These are phyloP conservation scores for Chlamydomonas sp. DNA, from an alignment of 139 green algal genomes.

Conservation along the genomic window DNA sequence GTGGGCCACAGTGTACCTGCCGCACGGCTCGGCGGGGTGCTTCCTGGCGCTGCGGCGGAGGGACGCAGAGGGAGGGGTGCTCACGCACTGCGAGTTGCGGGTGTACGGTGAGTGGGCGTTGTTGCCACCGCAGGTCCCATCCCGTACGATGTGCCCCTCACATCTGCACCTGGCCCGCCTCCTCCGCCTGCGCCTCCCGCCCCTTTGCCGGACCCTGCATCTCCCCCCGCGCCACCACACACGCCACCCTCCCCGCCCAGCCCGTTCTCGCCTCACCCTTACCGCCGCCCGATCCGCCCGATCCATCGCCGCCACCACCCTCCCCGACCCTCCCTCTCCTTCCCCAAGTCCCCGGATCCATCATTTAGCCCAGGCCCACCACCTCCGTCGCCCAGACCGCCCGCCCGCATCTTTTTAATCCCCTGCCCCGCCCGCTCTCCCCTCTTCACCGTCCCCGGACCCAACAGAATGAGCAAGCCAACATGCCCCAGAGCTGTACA, in stretches of 20 bases:
- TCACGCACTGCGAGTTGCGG: conserved; percentile 9
- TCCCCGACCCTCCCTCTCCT: too few relatives aligned
- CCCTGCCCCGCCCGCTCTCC: too few relatives aligned
- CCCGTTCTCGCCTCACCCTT: too few relatives aligned
- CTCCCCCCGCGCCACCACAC: neutral
- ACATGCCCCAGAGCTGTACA: too few relatives aligned
- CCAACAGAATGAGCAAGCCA: too few relatives aligned
- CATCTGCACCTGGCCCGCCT: neutral
- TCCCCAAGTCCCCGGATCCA: too few relatives aligned
- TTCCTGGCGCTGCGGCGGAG: conserved; percentile 12
- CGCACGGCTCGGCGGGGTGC: neutral
- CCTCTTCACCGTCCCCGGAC: too few relatives aligned
- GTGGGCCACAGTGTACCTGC: conserved; percentile 7
- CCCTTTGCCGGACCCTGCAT: neutral
- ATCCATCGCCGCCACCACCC: too few relatives aligned
- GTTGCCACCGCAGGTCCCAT: neutral
- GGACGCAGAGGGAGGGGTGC: neutral
- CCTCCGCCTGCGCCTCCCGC: neutral
- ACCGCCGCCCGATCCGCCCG: too few relatives aligned
- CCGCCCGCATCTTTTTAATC: too few relatives aligned
- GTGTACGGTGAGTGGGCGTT: neutral
- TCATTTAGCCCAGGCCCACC: too few relatives aligned
- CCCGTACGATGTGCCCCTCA: neutral
- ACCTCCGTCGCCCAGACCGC: too few relatives aligned
- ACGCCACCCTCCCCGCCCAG: neutral